phyloP scores from a whole-genome alignment of 495 filamentous ascomycete genomes.

The Massariosphaeria phaeospora region DNA sequence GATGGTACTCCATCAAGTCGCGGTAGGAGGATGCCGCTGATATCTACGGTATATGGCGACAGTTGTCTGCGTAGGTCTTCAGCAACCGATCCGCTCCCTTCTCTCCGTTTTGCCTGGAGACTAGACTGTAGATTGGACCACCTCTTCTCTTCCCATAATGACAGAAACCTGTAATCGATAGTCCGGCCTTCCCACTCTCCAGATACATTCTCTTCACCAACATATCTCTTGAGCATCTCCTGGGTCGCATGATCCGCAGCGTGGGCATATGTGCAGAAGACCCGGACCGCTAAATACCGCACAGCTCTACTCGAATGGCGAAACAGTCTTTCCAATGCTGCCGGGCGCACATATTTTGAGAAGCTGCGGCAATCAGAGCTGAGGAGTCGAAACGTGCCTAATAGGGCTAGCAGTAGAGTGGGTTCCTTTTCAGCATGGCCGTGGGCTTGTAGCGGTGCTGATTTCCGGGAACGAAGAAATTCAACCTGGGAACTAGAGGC shows the following conservation, averaged over 20 bases:
- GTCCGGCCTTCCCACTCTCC: slow-evolving; percentile 69
- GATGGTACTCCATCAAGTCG: slow-evolving; percentile 51
- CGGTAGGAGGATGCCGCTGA: slow-evolving; percentile 64
- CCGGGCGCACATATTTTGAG: slow-evolving; percentile 55
- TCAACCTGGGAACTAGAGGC: slow-evolving; percentile 39
- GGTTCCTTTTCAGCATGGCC: too few relatives aligned
- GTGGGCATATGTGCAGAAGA: slow-evolving; percentile 70
- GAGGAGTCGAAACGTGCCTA: slow-evolving; percentile 71
- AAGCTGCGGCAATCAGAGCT: slow-evolving; percentile 66
- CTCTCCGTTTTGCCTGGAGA: slow-evolving; percentile 39
- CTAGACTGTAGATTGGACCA: slow-evolving; percentile 31
- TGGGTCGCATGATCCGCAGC: slow-evolving; percentile 75
- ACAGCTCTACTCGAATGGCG: slow-evolving; percentile 55
- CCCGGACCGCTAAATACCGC: slow-evolving; percentile 74
- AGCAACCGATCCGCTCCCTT: slow-evolving; percentile 34
- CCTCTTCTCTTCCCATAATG: slow-evolving; percentile 67
- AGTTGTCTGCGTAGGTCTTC: slow-evolving; percentile 31
- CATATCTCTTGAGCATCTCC: slow-evolving; percentile 60
- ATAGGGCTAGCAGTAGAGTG: slow-evolving; percentile 44
- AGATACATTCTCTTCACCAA: slow-evolving; percentile 55
- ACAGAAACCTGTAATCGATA: slow-evolving; percentile 81
- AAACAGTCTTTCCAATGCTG: slow-evolving; percentile 63
- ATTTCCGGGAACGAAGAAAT: slow-evolving; percentile 32
- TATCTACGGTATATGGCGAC: slow-evolving; percentile 48
- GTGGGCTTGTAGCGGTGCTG: too few relatives aligned